Evolutionary conservation across 805 yeast species (phyloP), one percentile per base, ranked within the genome.

Genomic region (Kuraishia cidri): DNA sequence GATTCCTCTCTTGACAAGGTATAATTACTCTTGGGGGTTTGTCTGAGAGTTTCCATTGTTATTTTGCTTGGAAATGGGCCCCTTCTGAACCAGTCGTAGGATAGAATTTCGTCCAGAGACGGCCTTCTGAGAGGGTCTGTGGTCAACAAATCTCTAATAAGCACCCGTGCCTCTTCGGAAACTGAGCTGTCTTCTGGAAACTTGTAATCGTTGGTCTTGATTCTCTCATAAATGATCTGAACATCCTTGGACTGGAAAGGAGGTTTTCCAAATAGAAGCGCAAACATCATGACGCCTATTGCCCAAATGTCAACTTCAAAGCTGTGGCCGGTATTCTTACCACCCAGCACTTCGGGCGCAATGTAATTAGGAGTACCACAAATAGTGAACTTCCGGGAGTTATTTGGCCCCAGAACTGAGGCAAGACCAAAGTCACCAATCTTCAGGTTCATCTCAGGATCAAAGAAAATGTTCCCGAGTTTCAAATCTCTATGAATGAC

Each of bases 291-390:
- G 37, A 92, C 84, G 39, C 99, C 99, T 43, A 87, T 76, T 7
- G 98, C 94, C 99, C 99, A 92, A 38, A 87, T 75, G 56, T 92
- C 99, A 26, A 87, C 97, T 56, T 87, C 96, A 51, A 76, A 88
- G 32, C 94, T 78, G 56, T 92, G 98, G 6, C 97, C 98, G 9
- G 75, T 69, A 34, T 66, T 73, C 47, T 86, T 86, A 19, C 95
- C 94, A 26, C 87, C 83, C 42, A 92, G 68, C 15, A 92, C 95
- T 62, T 92, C 99, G 6, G 99, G 99, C 1, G 98, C 97, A 52
- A 92, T 92, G 55, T 92, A 92, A 60, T 92, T 92, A 38, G 99
- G 99, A 16, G 99, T 92, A 34, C 99, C 99, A 58, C 99, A 92
- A 35, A 92, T 85, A 28, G 98, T 90, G 53, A 79, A 83, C 50